These are phyloP conservation scores for Aspergillus brasiliensis DNA, from an alignment of 2,329 filamentous ascomycete genomes.

Conservation along the genomic window DNA sequence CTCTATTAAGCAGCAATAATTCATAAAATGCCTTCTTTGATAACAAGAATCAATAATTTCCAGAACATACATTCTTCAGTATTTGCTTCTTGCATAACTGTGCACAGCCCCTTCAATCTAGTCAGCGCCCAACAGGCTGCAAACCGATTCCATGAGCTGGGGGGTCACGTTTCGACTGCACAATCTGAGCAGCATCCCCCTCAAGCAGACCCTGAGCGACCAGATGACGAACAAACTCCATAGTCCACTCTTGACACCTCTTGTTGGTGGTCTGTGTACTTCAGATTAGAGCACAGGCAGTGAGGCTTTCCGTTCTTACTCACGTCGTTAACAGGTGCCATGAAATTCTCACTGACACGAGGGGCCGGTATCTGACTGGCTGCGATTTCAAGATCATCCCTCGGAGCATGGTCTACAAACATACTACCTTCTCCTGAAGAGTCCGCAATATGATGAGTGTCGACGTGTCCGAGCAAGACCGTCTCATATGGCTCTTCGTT, in stretches of 20 bases:
- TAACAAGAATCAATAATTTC: neutral
- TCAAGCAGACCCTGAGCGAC: constrained; percentile 25
- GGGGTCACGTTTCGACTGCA: constrained; percentile 33
- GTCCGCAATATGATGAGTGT: constrained; percentile 26
- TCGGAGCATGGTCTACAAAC: constrained; percentile 23
- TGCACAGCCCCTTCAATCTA: neutral
- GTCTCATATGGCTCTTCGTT: constrained; percentile 14
- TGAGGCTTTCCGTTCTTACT: neutral
- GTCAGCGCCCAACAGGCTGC: constrained; percentile 6
- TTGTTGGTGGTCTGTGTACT: constrained; percentile 30
- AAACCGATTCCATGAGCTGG: constrained; percentile 33
- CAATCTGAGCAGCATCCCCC: constrained; percentile 25
- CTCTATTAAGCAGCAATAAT: too few relatives aligned
- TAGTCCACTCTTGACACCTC: constrained; percentile 38
- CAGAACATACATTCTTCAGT: neutral
- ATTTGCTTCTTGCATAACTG: neutral
- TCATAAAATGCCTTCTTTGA: too few relatives aligned
- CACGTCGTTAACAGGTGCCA: constrained; percentile 39
- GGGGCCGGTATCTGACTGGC: constrained; percentile 32
- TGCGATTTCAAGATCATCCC: constrained; percentile 28
- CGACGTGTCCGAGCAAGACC: constrained; percentile 25
- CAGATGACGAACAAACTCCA: constrained; percentile 33
- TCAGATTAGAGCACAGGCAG: neutral
- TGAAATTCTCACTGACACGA: constrained; percentile 34
- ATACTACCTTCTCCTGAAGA: neutral